Evolutionary conservation across 345 rosid species (phyloP), one percentile per base, ranked within the genome.

Genomic region (Viola odorata): DNA sequence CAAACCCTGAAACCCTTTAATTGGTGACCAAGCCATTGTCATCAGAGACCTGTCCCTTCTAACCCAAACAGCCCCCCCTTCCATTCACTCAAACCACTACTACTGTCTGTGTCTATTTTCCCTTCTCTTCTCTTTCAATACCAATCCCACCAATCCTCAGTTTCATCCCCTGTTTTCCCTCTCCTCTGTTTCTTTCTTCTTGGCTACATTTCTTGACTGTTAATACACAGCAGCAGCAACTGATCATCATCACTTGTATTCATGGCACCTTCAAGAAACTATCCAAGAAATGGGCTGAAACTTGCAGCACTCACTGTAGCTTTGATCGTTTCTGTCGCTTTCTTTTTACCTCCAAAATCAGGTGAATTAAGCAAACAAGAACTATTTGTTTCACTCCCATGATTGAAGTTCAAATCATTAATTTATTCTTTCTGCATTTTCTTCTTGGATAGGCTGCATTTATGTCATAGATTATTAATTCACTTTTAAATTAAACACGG

Each of bases 1-100:
- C 65, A 41, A 48, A 53, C 53, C 36, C 52, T 45, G 13, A 52
- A 41, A 15, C 17, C 42, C 47, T 56, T 58, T 59, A 23, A 68
- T 70, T 73, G 77, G 77, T 53, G 36, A 62, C 62, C 54, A 71
- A 65, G 53, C 44, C 65, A 44, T 58, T 53, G 13, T 67, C 59
- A 63, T 5, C 74, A 64, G 70, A 68, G 74, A 65, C 45, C 15
- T 77, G 85, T 75, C 80, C 62, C 80, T 62, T 65, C 76, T 23
- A 44, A 59, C 66, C 66, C 78, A 75, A 67, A 61, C 56, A 8
- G 41, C 14, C 45, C 53, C 3, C 7, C 9, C 11, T 55, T 9
- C 49, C 38, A 8, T 38, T 53, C 9, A 23, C 58, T 32, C 23
- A 41, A 44, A 40, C 6, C 7, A 53, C 42, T 37, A 13, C 32